Evolutionary conservation across 2,329 filamentous ascomycete genomes (phyloP).

Genomic region (Diplodia seriata): DNA sequence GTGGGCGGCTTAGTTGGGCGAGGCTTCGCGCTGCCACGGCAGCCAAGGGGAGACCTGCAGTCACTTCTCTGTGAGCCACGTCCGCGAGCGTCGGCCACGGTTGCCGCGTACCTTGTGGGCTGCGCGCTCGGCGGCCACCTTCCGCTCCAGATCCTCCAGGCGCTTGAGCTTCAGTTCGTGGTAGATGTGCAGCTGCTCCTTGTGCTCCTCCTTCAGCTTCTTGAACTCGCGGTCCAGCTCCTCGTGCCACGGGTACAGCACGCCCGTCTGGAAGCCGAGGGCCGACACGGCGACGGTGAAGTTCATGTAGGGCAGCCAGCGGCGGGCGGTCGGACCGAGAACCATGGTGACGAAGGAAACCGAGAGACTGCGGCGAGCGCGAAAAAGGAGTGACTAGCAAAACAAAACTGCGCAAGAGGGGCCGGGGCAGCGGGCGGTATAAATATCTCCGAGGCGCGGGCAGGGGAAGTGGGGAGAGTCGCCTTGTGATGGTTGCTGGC

Average conservation of each 20-base stretch:
- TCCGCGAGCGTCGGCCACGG: background rate
- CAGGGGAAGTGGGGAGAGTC: background rate
- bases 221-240: constrained; percentile 68
- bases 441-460: background rate
- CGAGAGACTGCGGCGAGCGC: background rate
- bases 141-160: constrained; percentile 28
- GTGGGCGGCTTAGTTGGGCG: constrained; percentile 4
- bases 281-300: constrained; percentile 71
- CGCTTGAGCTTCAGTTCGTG: constrained; percentile 30
- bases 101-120: background rate
- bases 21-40: constrained; percentile 23
- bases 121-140: constrained; percentile 26
- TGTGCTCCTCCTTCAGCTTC: constrained; percentile 64
- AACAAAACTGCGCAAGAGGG: constrained; percentile 12
- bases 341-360: constrained; percentile 22
- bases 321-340: constrained; percentile 31
- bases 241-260: constrained; percentile 75
- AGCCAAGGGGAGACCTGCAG: constrained; percentile 3
- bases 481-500: constrained; percentile 15
- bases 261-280: constrained; percentile 71
- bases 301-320: constrained; percentile 50
- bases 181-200: constrained; percentile 39
- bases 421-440: constrained; percentile 24
- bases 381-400: constrained; percentile 25
- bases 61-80: background rate